phyloP scores from a whole-genome alignment of 148 eudicot genomes.

The Vaccinium myrtillus region DNA sequence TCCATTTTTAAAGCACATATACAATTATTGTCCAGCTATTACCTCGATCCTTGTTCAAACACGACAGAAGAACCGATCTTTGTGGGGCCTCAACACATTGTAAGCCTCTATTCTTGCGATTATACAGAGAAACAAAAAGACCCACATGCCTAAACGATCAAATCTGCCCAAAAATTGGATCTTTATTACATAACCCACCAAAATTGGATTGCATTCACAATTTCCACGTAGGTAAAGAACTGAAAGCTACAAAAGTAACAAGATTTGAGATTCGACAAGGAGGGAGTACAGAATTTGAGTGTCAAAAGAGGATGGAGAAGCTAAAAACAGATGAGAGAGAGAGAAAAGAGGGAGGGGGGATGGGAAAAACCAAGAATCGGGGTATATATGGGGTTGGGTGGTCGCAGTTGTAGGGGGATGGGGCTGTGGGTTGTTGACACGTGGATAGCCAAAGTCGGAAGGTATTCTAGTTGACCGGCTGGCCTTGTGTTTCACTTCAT shows the following conservation, averaged over 20 bases:
- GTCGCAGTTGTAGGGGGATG: constrained; percentile 11
- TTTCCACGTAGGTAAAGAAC: neutral
- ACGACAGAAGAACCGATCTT: constrained; percentile 1
- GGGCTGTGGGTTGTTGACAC: constrained; percentile 16
- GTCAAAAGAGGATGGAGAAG: neutral
- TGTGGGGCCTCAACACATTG: neutral
- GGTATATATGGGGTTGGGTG: neutral
- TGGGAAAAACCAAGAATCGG: constrained; percentile 4
- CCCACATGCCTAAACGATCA: constrained; percentile 27
- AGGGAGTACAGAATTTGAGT: neutral
- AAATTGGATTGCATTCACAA: neutral
- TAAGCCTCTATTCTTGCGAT: constrained; percentile 15
- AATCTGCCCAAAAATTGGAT: neutral
- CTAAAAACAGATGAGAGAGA: neutral
- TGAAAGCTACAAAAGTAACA: neutral
- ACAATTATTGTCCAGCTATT: constrained; percentile 16
- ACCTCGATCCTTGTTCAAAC: constrained; percentile 7
- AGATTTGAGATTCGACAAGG: neutral
- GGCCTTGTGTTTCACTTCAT: constrained; percentile 18
- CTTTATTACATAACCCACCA: neutral
- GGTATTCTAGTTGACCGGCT: constrained; percentile 25
- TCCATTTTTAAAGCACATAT: constrained; percentile 6
- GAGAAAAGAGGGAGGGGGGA: neutral
- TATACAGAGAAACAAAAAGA: constrained; percentile 19
- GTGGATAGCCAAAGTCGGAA: constrained; percentile 12